These are phyloP conservation scores for Schoenoplectus tabernaemontani DNA, from an alignment of 202 grass and related monocot genomes.

Conservation along the genomic window DNA sequence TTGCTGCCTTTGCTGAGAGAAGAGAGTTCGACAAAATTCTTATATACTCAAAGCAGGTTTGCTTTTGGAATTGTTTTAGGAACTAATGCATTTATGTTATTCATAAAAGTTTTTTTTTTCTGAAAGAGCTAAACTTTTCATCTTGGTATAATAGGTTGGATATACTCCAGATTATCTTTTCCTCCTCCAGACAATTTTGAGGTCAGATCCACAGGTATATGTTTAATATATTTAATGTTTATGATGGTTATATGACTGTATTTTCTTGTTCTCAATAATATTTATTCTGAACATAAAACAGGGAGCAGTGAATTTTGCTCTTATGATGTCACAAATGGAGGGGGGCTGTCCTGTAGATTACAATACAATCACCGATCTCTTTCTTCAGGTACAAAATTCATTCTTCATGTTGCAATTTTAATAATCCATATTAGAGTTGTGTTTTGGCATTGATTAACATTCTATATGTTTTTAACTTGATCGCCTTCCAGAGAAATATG, in stretches of 20 bases:
- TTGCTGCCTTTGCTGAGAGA: conserved; percentile 96
- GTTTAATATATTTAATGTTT: conserved; percentile 30
- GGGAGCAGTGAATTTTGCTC: conserved; percentile 25
- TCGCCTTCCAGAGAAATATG: conserved; percentile 60
- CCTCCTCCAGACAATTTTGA: conserved; percentile 87
- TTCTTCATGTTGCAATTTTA: conserved; percentile 7
- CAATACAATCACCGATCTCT: conserved; percentile 89
- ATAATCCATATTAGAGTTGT: background rate
- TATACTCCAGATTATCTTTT: conserved; percentile 94
- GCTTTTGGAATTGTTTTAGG: conserved; percentile 1
- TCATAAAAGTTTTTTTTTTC: background rate
- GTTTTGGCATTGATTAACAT: conserved; percentile 15
- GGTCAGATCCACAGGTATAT: conserved; percentile 86
- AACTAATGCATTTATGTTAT: conserved; percentile 6
- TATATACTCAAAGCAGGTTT: conserved; percentile 95
- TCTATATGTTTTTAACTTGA: conserved; percentile 16
- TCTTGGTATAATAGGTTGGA: conserved; percentile 53
- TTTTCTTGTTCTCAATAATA: background rate
- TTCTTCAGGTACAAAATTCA: conserved; percentile 61
- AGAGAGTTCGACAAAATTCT: conserved; percentile 97
- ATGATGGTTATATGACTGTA: conserved; percentile 37
- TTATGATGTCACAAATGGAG: conserved; percentile 82
- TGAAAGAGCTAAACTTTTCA: conserved; percentile 2
- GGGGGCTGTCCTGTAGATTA: conserved; percentile 83
- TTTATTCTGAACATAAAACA: conserved; percentile 1